Percentiles rank a stretch among this genome's conserved stretches.
phyloP scores from a whole-genome alignment of 148 eudicot genomes.

The Rhododendron vialii region DNA sequence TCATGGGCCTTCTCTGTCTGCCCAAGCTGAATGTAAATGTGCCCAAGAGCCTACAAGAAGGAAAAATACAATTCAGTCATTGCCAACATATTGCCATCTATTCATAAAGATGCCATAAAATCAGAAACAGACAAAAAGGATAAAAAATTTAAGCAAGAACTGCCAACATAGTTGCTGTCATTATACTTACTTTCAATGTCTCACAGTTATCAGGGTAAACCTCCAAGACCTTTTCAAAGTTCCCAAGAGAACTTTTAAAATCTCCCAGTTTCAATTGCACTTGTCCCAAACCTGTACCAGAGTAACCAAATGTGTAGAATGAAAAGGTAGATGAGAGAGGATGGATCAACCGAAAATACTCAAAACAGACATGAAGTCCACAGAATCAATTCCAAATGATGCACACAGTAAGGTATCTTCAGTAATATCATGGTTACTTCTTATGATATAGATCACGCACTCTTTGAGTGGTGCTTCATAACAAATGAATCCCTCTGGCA shows the following conservation, averaged over 20 bases:
- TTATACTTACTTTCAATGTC: slow-evolving; percentile 66
- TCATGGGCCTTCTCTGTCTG: slow-evolving; percentile 85
- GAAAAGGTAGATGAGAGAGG: neutral
- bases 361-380: neutral
- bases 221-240: slow-evolving; percentile 96
- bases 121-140: neutral
- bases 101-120: neutral
- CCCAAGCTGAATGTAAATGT: slow-evolving; percentile 70
- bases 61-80: slow-evolving; percentile 8
- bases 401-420: neutral
- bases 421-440: neutral
- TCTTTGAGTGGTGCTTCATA: neutral
- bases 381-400: neutral
- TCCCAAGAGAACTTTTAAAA: slow-evolving; percentile 71
- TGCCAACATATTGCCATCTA: neutral
- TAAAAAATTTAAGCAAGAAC: neutral
- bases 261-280: slow-evolving; percentile 91
- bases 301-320: slow-evolving; percentile 14
- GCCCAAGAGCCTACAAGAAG: slow-evolving; percentile 65
- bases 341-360: neutral
- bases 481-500: neutral
- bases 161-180: neutral
- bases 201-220: slow-evolving; percentile 94
- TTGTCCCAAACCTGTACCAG: slow-evolving; percentile 75
- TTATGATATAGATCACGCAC: neutral